Base-by-base conservation (phyloP, 495 filamentous ascomycete species). In the Trichoderma erinaceum region DNA sequence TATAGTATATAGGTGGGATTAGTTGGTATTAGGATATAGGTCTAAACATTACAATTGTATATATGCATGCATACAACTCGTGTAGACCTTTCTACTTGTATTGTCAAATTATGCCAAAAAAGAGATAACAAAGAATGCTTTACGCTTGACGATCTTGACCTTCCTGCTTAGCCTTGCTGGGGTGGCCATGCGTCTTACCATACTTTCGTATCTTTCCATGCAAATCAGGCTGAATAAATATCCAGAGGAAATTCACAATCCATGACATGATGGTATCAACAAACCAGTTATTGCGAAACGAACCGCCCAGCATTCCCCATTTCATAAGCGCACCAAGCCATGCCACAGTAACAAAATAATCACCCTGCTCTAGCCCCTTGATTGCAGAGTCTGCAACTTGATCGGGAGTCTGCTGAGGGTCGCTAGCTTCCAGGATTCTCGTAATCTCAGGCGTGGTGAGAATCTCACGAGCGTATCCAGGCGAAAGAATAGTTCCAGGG, bases 381-480 rank as follows among this genome's bases (percentile, higher is more conserved):
- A 99, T 85, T n/a, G 89, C 82, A 18, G 81, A 82, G 11, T 72
- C 75, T 4, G 95, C 95, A 10, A 93, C 92, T 68, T 88, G 85
- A 6, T 92, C 88, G 41, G 91, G 88, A 2, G 86, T 90, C 78
- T 95, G 91, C 12, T 85, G 84, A 69, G 87, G 88, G 77, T 99
- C 95, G 35, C 80, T 82, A 71, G 92, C 88, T 78, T 99, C 95
- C 68, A 99, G 75, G 66, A 89, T 84, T 71, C 87, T 83, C 18
- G 95, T 97, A 63, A 97, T 79, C 5, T 79, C 87, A 12, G 93
- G 95, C 78, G 97, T 99, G 11, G 84, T 85, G 75, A 77, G 71
- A 73, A 97, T 89, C 78, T 99, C 95, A 38, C 85, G 80, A 69
- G 90, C 92, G 66, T 87, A 83, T 0, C 92, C 93, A 0, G 92